phyloP scores from a whole-genome alignment of 2,329 filamentous ascomycete species.

The Coniochaeta sp. region DNA sequence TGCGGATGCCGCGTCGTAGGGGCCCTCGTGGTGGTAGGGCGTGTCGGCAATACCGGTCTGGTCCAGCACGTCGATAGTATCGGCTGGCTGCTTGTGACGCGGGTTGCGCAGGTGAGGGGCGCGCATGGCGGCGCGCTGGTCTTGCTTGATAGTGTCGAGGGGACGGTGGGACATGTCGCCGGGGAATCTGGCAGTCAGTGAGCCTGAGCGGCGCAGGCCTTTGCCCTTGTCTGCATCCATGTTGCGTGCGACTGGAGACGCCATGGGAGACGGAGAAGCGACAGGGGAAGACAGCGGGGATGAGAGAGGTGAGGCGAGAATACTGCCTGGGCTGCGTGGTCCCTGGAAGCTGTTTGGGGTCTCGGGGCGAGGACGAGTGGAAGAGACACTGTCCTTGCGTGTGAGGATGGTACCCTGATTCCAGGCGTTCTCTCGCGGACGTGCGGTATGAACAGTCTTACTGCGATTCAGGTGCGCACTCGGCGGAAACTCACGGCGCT shows the following conservation, averaged over 20 bases:
- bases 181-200: conserved; percentile 50
- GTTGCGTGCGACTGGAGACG: neutral
- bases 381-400: conserved; percentile 15
- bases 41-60: conserved; percentile 38
- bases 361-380: neutral
- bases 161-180: conserved; percentile 61
- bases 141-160: conserved; percentile 57
- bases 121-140: conserved; percentile 59
- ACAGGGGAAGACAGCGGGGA: conserved; percentile 17
- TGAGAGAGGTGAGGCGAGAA: neutral
- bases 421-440: conserved; percentile 17
- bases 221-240: conserved; percentile 5
- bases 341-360: conserved; percentile 8
- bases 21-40: conserved; percentile 81
- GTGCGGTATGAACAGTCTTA: conserved; percentile 12
- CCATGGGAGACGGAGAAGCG: conserved; percentile 12
- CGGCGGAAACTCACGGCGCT: conserved; percentile 6
- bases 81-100: conserved; percentile 59
- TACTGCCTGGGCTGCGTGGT: conserved; percentile 11
- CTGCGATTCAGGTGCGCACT: conserved; percentile 12
- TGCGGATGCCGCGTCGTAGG: conserved; percentile 76
- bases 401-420: conserved; percentile 20
- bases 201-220: conserved; percentile 23
- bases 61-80: conserved; percentile 78
- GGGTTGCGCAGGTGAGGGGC: conserved; percentile 56